Evolutionary conservation across 768 basidiomycete genomes (phyloP), one percentile per base, ranked within the genome.

Genomic region (Lactarius hengduanensis): DNA sequence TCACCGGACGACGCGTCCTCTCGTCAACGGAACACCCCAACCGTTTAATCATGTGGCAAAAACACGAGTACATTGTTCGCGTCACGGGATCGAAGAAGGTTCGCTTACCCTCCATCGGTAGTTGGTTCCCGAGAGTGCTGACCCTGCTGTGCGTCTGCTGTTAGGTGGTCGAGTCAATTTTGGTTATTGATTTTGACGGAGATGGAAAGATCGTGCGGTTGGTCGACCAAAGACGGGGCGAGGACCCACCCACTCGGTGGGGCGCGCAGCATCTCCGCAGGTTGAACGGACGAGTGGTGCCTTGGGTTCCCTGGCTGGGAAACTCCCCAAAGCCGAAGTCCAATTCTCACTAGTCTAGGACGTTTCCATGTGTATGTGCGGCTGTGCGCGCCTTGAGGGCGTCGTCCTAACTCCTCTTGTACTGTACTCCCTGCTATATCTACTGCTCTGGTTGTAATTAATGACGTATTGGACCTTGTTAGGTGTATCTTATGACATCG

Each of bases 151-250:
- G 59, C 69, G n/a, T 18, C 10, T 28, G 41, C 53, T 40, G 28
- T 30, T 61, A 90, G 88, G 72, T 78, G 10, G 77, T 89, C 36
- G 79, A 84, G 45, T 90, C 88, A 1, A 80, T 90, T 41, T 78
- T 90, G 28, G 73, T 81, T 10, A 83, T 89, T 5, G 86, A 89
- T 67, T 74, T 90, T 61, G 87, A 90, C 71, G 86, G 86, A 4
- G 76, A 87, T 56, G 82, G 86, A 65, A 86, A 81, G 76, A 88
- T 90, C 58, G 75, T 81, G 5, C 79, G 79, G 36, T 73, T 90
- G 65, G 78, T 83, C 40, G 86, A 90, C 66, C 82, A 85, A 70
- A 86, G 87, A 83, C 74, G 81, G 47, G 88, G 88, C 30, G 78
- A 82, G 54, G 81, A 83, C 20, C 76, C 82, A 28, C 83, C 86